Conservation (phyloP, 495 filamentous ascomycete species). For the Aspergillus nanangensis region DNA sequence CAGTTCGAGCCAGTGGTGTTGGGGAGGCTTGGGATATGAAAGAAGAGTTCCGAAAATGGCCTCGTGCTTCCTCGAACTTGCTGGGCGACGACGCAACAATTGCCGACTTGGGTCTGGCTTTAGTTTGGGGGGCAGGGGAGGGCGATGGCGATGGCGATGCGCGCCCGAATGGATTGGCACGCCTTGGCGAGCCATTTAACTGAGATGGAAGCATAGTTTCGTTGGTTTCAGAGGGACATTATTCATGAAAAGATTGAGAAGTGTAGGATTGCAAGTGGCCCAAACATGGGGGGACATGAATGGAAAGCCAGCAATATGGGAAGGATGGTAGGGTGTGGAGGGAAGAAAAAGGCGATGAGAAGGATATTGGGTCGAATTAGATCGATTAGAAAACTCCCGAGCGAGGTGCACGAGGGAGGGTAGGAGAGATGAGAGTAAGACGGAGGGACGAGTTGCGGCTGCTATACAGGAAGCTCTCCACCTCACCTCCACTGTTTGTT, state of each 20-base stretch:
- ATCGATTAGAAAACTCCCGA: not conserved
- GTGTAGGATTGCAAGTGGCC: too few species aligned
- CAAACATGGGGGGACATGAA: not conserved
- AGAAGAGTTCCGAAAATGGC: slow-evolving; percentile 51
- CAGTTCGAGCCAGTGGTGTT: slow-evolving; percentile 17
- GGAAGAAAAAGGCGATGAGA: too few species aligned
- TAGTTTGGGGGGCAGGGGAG: slow-evolving; percentile 43
- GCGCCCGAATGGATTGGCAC: slow-evolving; percentile 71
- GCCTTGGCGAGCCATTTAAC: slow-evolving; percentile 49
- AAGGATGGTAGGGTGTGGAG: not conserved
- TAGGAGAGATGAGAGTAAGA: slow-evolving; percentile 1
- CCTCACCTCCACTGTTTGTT: slow-evolving; percentile 25
- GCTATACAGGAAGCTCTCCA: slow-evolving; percentile 7
- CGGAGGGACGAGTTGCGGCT: not conserved
- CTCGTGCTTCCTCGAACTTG: slow-evolving; percentile 31
- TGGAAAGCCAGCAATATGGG: slow-evolving; percentile 2
- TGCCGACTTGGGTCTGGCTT: slow-evolving; percentile 65
- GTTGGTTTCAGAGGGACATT: slow-evolving; percentile 30
- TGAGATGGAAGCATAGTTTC: slow-evolving; percentile 42
- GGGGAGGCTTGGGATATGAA: slow-evolving; percentile 46
- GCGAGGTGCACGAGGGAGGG: slow-evolving; percentile 1
- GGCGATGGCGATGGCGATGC: slow-evolving; percentile 61
- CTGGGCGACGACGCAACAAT: slow-evolving; percentile 59
- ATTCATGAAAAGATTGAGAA: slow-evolving; percentile 21
- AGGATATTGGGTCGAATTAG: too few species aligned